Base-by-base conservation (phyloP, 2,329 filamentous ascomycete species). In the Colletotrichum truncatum region DNA sequence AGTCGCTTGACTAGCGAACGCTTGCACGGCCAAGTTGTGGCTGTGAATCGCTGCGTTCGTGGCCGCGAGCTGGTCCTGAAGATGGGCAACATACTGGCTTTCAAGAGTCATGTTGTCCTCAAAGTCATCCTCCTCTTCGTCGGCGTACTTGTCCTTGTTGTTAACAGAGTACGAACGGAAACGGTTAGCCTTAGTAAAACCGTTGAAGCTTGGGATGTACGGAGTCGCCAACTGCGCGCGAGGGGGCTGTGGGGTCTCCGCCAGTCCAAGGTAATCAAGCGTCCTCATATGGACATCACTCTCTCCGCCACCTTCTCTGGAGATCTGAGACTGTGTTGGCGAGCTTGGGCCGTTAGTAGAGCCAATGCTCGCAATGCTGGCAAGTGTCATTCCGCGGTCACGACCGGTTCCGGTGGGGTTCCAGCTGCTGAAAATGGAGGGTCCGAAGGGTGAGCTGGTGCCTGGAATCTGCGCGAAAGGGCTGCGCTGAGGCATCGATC, bases 91-190 rank as follows among this genome's bases (percentile, higher is more conserved):
- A 66, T 88, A 88, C 55, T 88, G 84, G 66, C 74, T 84, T 64
- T 89, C 86, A 45, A 87, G 79, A 18, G 79, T 78, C 57, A 87
- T 74, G 63, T 80, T 75, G 21, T 84, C 84, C 36, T 86, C 89
- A 66, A 92, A 93, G 14, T 93, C 90, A 66, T 94, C 91, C 25
- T 94, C 91, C 55, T 97, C 94, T 48, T 93, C 91, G 72, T 97
- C 93, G 3, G 92, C 94, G 73, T 98, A 98, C 77, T 96, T 97
- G 76, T 98, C 95, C 79, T 97, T 98, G 60, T 97, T 97, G 78
- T 99, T 99, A 69, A 99, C 96, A 1, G 96, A 99, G 78, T 98
- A 98, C 2, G 96, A 99, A 48, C 96, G 90, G 84, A 98, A 97
- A 55, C 96, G 89, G 76, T 92, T 98, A 45, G 91, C 86, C 71